A percentile compares a stretch with the other conserved stretches of the same genome.
Conservation (phyloP, 1,284 basidiomycete species). For the Fistulinella staudtii region DNA sequence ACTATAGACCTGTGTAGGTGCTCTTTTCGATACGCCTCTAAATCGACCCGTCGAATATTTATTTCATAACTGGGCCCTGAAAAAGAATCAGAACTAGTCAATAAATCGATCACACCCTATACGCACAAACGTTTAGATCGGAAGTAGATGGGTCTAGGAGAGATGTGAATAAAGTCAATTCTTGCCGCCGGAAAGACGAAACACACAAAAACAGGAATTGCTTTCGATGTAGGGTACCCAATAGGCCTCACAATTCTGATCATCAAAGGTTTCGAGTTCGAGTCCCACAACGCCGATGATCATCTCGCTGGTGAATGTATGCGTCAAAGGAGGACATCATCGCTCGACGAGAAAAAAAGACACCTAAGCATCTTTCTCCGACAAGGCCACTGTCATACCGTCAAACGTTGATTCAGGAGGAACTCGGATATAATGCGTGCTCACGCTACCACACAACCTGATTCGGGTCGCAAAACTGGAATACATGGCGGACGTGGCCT, state of each 20-base stretch:
- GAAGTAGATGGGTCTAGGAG: too few relatives aligned
- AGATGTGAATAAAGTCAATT: not conserved
- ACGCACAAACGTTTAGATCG: too few relatives aligned
- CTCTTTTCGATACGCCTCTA: too few relatives aligned
- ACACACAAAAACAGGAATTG: slow-evolving; percentile 19
- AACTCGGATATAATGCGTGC: slow-evolving; percentile 13
- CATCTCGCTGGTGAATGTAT: slow-evolving; percentile 9
- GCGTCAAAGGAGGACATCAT: not conserved
- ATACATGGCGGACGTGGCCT: slow-evolving; percentile 35
- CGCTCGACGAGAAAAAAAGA: not conserved
- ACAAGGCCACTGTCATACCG: slow-evolving; percentile 18
- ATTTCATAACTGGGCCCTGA: too few relatives aligned
- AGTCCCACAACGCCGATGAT: slow-evolving; percentile 7
- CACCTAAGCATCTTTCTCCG: slow-evolving; percentile 16
- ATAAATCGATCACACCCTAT: too few relatives aligned
- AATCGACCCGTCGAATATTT: too few relatives aligned
- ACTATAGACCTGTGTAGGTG: too few relatives aligned
- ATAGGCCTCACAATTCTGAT: too few relatives aligned
- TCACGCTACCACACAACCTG: slow-evolving; percentile 43
- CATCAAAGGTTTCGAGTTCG: not conserved
- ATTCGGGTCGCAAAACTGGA: slow-evolving; percentile 43
- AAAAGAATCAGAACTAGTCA: too few relatives aligned
- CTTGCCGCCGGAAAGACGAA: not conserved
- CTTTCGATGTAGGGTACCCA: slow-evolving; percentile 21
- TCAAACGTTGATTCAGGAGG: not conserved